phyloP scores from a whole-genome alignment of 805 yeast genomes.

The Metschnikowia sp. region DNA sequence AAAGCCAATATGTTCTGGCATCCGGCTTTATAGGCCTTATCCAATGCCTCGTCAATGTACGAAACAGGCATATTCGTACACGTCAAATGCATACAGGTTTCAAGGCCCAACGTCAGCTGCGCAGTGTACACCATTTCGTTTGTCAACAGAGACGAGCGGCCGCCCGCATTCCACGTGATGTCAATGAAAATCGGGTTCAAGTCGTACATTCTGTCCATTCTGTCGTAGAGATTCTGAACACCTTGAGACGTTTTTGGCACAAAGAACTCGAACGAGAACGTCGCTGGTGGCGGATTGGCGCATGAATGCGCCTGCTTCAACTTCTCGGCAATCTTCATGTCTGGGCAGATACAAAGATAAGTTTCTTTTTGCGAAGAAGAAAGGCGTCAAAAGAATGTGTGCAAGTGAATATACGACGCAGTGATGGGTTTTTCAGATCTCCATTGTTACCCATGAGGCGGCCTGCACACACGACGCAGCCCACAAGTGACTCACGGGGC shows the following conservation, averaged over 20 bases:
- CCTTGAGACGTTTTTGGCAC: constrained; percentile 98
- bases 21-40: constrained; percentile 83
- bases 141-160: constrained; percentile 76
- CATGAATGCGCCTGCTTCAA: constrained; percentile 39
- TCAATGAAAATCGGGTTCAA: constrained; percentile 89
- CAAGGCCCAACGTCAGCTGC: constrained; percentile 85
- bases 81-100: constrained; percentile 97
- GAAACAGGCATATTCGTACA: constrained; percentile 90
- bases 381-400: no score
- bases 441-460: constrained; percentile 2
- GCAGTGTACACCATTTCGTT: constrained; percentile 90
- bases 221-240: constrained; percentile 89
- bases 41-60: constrained; percentile 78
- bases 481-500: constrained; percentile 3
- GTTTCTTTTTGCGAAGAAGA: no score
- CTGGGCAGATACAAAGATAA: background rate
- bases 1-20: constrained; percentile 93
- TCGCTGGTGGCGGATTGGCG: constrained; percentile 48
- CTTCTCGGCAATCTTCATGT: constrained; percentile 42
- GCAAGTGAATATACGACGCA: no score
- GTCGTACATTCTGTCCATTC: constrained; percentile 97
- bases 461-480: constrained; percentile 5
- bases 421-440: constrained; percentile 4
- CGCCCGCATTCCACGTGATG: constrained; percentile 99
- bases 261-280: constrained; percentile 94